A percentile compares a stretch with the other conserved stretches of the same genome.
Conservation (phyloP, 2,329 filamentous ascomycete species). For the Aspergillus viridinutans region DNA sequence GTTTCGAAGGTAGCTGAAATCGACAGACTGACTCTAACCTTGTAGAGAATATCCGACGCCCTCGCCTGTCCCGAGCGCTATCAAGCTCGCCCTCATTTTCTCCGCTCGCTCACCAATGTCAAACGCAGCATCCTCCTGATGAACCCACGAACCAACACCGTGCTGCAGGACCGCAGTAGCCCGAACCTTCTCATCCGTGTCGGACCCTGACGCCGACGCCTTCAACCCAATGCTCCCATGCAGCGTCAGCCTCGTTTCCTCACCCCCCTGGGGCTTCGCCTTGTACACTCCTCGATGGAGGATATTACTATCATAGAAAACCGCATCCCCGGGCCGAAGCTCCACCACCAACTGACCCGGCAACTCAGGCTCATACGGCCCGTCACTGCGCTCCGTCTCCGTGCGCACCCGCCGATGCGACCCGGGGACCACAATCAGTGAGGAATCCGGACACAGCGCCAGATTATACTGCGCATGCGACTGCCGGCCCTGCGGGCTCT, state of each 20-base stretch:
- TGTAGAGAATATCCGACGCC: constrained; percentile 43
- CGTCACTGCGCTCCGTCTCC: constrained; percentile 62
- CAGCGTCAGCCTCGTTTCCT: constrained; percentile 39
- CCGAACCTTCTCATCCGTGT: constrained; percentile 34
- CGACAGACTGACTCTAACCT: constrained; percentile 22
- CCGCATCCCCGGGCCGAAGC: constrained; percentile 70
- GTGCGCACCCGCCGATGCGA: constrained; percentile 70
- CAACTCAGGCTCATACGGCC: constrained; percentile 58
- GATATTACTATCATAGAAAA: constrained; percentile 91
- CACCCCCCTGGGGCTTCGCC: constrained; percentile 32
- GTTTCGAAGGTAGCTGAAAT: not conserved
- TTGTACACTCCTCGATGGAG: constrained; percentile 49
- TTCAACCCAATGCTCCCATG: constrained; percentile 43
- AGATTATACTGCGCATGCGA: constrained; percentile 86
- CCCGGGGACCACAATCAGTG: constrained; percentile 71
- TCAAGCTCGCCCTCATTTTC: constrained; percentile 41
- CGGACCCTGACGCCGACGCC: constrained; percentile 15
- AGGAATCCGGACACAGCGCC: constrained; percentile 69
- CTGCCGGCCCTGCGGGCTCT: constrained; percentile 43
- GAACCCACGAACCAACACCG: constrained; percentile 43
- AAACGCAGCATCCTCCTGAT: constrained; percentile 39
- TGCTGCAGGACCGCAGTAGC: constrained; percentile 45
- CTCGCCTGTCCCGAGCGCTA: constrained; percentile 44
- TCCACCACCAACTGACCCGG: constrained; percentile 62
- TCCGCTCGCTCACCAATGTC: constrained; percentile 36